Conservation (phyloP, 140 eudicot species). For the Senecio squalidus region DNA sequence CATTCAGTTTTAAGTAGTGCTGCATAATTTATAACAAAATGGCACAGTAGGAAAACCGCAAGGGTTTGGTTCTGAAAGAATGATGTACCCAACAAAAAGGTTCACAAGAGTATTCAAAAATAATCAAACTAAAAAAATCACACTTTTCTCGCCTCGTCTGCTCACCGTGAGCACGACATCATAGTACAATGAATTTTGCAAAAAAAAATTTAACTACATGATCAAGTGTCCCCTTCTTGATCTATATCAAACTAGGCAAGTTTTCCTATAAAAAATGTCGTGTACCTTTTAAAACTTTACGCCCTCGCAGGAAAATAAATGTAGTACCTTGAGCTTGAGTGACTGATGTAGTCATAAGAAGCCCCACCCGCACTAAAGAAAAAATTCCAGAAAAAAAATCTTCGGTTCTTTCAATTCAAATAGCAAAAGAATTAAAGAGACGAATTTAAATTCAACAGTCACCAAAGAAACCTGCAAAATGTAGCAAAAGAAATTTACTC, state of each 20-base stretch:
- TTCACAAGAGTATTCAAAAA: background rate
- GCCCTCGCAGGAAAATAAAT: conserved; percentile 8
- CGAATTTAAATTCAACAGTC: conserved; percentile 11
- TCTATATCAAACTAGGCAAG: conserved; percentile 25
- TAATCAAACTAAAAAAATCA: conserved; percentile 15
- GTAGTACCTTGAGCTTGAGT: conserved; percentile 13
- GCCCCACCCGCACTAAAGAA: conserved; percentile 20
- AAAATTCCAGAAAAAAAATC: conserved; percentile 9
- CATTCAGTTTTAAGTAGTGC: too few relatives aligned
- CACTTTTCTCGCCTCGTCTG: conserved; percentile 11
- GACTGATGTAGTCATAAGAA: conserved; percentile 24
- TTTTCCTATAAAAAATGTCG: conserved; percentile 13
- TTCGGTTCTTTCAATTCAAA: conserved; percentile 21
- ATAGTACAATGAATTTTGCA: conserved; percentile 12
- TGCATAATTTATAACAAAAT: too few relatives aligned
- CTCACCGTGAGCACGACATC: conserved; percentile 18
- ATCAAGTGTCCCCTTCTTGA: conserved; percentile 23
- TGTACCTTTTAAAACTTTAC: conserved; percentile 17
- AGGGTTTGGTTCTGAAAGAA: background rate
- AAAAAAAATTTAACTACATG: conserved; percentile 10
- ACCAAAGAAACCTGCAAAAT: conserved; percentile 30
- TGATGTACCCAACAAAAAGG: background rate
- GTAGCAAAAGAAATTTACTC: conserved; percentile 1
- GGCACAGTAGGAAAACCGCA: background rate
- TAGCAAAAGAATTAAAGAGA: conserved; percentile 23